Evolutionary conservation across 176 grass and related monocot genomes (phyloP).

Genomic region (Phragmites australis): DNA sequence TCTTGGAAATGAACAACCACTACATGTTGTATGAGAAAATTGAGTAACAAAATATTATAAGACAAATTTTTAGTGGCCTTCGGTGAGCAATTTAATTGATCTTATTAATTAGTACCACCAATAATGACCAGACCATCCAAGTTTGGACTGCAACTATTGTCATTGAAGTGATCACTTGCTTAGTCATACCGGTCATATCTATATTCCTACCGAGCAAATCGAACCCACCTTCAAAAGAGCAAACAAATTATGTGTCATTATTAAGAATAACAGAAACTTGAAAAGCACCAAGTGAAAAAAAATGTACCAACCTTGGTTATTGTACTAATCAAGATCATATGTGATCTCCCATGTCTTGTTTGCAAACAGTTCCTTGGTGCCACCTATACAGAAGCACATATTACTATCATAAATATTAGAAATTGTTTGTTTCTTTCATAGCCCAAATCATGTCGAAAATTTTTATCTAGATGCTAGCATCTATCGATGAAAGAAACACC

Average conservation of each 20-base stretch:
- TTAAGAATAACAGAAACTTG: background rate
- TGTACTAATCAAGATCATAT: constrained; percentile 67
- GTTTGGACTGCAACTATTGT: constrained; percentile 53
- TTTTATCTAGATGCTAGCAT: background rate
- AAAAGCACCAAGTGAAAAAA: background rate
- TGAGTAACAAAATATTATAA: background rate
- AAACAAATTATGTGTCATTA: background rate
- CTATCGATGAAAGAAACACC: background rate
- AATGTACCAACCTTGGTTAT: constrained; percentile 63
- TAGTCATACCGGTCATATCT: constrained; percentile 68
- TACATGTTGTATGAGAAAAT: background rate
- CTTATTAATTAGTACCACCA: constrained; percentile 55
- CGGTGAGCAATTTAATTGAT: background rate
- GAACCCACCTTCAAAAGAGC: constrained; percentile 60
- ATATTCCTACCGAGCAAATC: constrained; percentile 79
- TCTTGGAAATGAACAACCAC: background rate
- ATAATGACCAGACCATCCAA: constrained; percentile 82
- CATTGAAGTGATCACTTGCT: constrained; percentile 52
- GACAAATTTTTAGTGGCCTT: background rate
- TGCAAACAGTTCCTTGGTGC: constrained; percentile 74
- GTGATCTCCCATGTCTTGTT: constrained; percentile 73
- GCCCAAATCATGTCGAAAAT: constrained; percentile 9
- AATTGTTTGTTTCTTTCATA: background rate
- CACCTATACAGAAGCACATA: constrained; percentile 51
- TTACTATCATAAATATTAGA: background rate